Evolutionary conservation across 1,284 basidiomycete species (phyloP).

Genomic region (Cerioporus squamosus): DNA sequence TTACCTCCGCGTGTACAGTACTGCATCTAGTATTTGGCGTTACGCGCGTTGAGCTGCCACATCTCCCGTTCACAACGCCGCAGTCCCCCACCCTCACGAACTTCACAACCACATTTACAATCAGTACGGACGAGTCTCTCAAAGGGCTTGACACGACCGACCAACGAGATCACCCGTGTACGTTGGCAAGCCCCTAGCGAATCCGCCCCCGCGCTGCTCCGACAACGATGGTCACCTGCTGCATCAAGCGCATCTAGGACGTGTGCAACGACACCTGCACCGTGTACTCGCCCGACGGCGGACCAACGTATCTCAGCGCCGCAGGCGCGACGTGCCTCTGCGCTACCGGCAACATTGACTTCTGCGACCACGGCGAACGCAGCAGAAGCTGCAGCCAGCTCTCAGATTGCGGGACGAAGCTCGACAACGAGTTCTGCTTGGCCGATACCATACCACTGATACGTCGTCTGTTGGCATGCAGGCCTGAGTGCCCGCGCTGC

Average conservation of each 20-base stretch:
- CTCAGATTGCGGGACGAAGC: background rate
- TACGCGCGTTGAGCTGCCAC: no score
- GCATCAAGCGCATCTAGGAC: background rate
- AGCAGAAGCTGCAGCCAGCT: background rate
- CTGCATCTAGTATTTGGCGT: no score
- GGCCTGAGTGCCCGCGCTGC: no score
- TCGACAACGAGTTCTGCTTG: background rate
- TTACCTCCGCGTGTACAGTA: no score
- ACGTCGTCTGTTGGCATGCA: background rate
- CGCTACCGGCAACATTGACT: background rate
- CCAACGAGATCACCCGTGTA: slow-evolving; percentile 1
- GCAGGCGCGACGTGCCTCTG: background rate
- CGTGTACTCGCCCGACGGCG: slow-evolving; percentile 1
- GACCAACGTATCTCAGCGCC: background rate
- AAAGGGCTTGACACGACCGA: slow-evolving; percentile 3
- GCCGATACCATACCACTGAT: no score
- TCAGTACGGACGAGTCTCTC: background rate
- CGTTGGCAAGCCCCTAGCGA: background rate
- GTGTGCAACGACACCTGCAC: background rate
- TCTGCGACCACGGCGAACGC: background rate
- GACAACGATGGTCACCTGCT: background rate
- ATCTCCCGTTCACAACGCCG: no score
- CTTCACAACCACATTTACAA: background rate
- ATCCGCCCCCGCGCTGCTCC: background rate
- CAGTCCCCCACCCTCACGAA: background rate